Base-by-base conservation (phyloP, 139 green algal species). In the Penium margaritaceum region DNA sequence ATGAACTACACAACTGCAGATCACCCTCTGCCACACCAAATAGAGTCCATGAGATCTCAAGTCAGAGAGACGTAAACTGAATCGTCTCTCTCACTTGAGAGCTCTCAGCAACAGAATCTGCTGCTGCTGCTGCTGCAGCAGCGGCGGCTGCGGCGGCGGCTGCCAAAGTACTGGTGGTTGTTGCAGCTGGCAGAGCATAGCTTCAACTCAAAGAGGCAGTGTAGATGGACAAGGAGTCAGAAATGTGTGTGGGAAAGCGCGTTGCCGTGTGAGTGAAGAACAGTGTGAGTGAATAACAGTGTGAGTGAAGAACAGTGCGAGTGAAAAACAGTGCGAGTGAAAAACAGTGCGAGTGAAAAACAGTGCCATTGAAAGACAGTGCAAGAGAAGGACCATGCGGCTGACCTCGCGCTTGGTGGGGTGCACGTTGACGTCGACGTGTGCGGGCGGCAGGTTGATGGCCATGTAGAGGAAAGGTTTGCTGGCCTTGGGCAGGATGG, bases 341-440 rank as follows among this genome's bases (percentile, higher is more conserved):
- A 12, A 12, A 21, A 51, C 12, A 51, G 41, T 51, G 9, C 12
- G 55, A 64, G 55, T 36, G 30, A 12, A 36, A 7, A 36, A 9
- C 30, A 36, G 55, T 57, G 44, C 44, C 44, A 19, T 57, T 19
- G 44, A 19, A 57, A 19, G 44, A 19, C 19, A 19, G 19, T 57
- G 44, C 44, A 24, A 19, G 44, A 19, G 19, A 57, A 36, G 55
- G 9, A 34, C 29, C 55, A 64, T 12, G 41, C 41, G 41, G 9
- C 51, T 21, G 30, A 97, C 92, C 73, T 98, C 90, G n/a, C 81
- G 78, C 84, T 98, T 88, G 38, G 84, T 88, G 14, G 84, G 84
- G 57, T 86, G 81, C 74, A 97, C 77, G 79, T 99, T 99, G 17
- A 97, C 92, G 66, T 98, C 93, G 32, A 99, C 91, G 61, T 96